Percentiles rank a stretch among this genome's conserved stretches.
Conservation (phyloP, 352 stramenopile species). For the Globisporangium iwayamae region DNA sequence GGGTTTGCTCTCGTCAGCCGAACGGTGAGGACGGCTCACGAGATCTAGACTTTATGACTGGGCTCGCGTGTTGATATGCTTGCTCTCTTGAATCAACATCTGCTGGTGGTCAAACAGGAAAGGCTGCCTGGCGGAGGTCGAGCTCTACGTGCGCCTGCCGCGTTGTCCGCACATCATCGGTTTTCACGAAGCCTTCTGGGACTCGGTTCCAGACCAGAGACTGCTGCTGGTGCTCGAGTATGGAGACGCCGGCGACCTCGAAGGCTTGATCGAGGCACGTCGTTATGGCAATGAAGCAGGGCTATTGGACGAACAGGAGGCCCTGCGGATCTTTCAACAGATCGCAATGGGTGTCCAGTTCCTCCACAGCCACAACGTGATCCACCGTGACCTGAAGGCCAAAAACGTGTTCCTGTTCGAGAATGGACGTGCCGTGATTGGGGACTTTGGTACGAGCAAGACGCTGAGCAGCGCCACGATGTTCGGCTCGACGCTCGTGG, state of each 20-base stretch:
- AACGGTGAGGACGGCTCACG: constrained; percentile 26
- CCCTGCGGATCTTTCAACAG: constrained; percentile 37
- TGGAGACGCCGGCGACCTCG: constrained; percentile 58
- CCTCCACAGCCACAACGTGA: constrained; percentile 46
- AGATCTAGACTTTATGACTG: too few relatives aligned
- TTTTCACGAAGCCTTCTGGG: constrained; percentile 57
- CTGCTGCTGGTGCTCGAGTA: constrained; percentile 70
- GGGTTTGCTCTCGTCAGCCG: constrained; percentile 31
- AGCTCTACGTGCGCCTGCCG: constrained; percentile 41
- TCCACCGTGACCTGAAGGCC: constrained; percentile 87
- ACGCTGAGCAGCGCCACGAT: constrained; percentile 24
- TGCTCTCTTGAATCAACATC: too few relatives aligned
- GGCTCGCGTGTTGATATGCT: too few relatives aligned
- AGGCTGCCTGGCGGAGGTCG: constrained; percentile 45
- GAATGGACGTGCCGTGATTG: constrained; percentile 78
- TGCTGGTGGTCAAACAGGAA: constrained; percentile 15
- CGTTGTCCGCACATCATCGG: constrained; percentile 49
- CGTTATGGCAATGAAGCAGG: not conserved
- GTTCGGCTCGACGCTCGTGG: constrained; percentile 47
- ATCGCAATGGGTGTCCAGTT: constrained; percentile 87
- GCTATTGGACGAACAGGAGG: constrained; percentile 13
- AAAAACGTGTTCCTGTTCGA: constrained; percentile 83
- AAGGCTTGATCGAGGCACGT: constrained; percentile 27
- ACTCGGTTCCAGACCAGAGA: constrained; percentile 14
- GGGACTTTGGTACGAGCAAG: constrained; percentile 72